Evolutionary conservation across 2,329 filamentous ascomycete species (phyloP).

Genomic region (Fusarium nisikadoi): DNA sequence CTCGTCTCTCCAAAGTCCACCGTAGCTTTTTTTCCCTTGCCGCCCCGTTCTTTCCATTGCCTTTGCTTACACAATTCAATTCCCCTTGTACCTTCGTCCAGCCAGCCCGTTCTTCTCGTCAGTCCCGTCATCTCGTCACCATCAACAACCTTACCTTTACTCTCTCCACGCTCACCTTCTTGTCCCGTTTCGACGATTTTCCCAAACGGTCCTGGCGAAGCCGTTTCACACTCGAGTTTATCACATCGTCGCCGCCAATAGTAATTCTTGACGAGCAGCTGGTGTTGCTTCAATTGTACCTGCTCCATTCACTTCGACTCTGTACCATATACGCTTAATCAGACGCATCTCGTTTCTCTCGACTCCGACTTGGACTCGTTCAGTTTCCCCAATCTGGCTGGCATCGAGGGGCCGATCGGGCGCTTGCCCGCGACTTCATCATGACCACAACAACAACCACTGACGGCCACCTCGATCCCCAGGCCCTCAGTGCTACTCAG

Average conservation of each 20-base stretch:
- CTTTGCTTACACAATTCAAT: slow-evolving; percentile 47
- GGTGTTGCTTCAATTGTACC: slow-evolving; percentile 42
- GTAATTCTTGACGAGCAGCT: slow-evolving; percentile 34
- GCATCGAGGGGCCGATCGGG: slow-evolving; percentile 52
- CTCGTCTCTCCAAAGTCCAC: slow-evolving; percentile 41
- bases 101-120: slow-evolving; percentile 26
- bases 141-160: slow-evolving; percentile 33
- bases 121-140: slow-evolving; percentile 24
- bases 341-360: slow-evolving; percentile 19
- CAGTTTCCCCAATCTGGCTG: slow-evolving; percentile 50
- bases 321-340: slow-evolving; percentile 1
- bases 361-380: slow-evolving; percentile 30
- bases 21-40: slow-evolving; percentile 45
- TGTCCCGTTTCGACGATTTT: slow-evolving; percentile 35
- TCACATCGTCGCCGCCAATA: slow-evolving; percentile 9
- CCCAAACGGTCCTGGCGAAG: slow-evolving; percentile 35
- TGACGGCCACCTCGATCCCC: slow-evolving; percentile 43
- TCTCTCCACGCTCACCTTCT: slow-evolving; percentile 35
- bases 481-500: slow-evolving; percentile 62
- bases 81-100: slow-evolving; percentile 32
- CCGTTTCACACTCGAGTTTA: slow-evolving; percentile 21
- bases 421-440: slow-evolving; percentile 51
- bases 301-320: slow-evolving; percentile 29
- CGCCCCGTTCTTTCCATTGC: slow-evolving; percentile 37
- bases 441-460: slow-evolving; percentile 50